Percentiles rank a stretch among this genome's conserved stretches.
Conservation (phyloP, 371 early-diverging fungal genomes). For the Blyttiomyces sp. region DNA sequence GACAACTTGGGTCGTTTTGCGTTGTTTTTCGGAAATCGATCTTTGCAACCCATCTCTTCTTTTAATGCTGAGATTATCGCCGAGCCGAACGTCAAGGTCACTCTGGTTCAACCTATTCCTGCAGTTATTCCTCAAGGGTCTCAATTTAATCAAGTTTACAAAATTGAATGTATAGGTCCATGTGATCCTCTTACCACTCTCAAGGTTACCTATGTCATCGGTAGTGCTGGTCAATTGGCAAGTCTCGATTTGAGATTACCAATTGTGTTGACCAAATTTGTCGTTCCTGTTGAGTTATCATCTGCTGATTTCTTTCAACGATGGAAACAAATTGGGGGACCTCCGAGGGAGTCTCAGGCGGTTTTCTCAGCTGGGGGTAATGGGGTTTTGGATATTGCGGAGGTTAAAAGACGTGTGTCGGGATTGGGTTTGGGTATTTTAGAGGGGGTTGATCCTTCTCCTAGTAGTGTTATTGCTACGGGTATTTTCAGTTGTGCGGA, state of each 20-base stretch:
- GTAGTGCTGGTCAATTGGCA: constrained; percentile 40
- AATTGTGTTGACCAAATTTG: constrained; percentile 76
- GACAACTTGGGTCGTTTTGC: constrained; percentile 81
- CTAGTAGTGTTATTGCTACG: constrained; percentile 83
- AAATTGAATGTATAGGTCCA: constrained; percentile 40
- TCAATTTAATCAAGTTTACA: constrained; percentile 75
- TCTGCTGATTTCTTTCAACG: constrained; percentile 84
- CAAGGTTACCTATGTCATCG: constrained; percentile 48
- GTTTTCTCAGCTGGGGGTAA: constrained; percentile 62
- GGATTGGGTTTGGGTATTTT: constrained; percentile 72
- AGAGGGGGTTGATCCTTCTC: constrained; percentile 83
- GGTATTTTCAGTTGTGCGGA: constrained; percentile 73
- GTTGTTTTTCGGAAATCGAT: constrained; percentile 85
- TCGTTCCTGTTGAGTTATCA: constrained; percentile 75
- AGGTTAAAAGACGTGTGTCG: constrained; percentile 44
- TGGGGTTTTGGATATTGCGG: constrained; percentile 11
- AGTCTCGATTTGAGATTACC: constrained; percentile 56
- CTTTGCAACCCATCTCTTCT: constrained; percentile 48
- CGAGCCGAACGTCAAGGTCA: constrained; percentile 33
- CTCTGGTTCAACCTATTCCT: constrained; percentile 47
- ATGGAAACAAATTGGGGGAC: constrained; percentile 93
- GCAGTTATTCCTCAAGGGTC: constrained; percentile 56
- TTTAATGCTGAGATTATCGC: constrained; percentile 16
- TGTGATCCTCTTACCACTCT: constrained; percentile 9
- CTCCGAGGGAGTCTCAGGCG: constrained; percentile 72